Evolutionary conservation across 1,284 basidiomycete genomes (phyloP).

Genomic region (Boletus sp.): DNA sequence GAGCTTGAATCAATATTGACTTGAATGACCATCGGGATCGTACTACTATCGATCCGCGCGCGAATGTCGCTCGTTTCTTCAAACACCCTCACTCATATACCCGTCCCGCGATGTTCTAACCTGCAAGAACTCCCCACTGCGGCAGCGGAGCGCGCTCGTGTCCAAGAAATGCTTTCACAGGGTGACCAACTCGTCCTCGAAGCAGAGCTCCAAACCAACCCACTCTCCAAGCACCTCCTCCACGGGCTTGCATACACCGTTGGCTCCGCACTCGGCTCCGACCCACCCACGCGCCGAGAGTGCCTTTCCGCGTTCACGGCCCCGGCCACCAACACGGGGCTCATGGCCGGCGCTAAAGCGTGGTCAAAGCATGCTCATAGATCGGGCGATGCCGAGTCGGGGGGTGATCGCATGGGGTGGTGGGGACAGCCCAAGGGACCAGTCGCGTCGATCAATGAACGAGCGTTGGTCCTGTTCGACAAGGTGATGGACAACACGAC

Average conservation of each 20-base stretch:
- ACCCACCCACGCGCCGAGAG: slow-evolving; percentile 37
- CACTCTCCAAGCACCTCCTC: slow-evolving; percentile 44
- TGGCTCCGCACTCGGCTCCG: slow-evolving; percentile 55
- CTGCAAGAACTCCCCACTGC: slow-evolving; percentile 45
- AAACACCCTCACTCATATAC: slow-evolving; percentile 4
- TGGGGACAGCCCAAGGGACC: slow-evolving; percentile 57
- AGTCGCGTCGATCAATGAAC: slow-evolving; percentile 48
- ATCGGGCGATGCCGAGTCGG: slow-evolving; percentile 29
- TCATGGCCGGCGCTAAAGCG: slow-evolving; percentile 55
- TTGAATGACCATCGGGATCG: not conserved
- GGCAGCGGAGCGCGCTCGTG: slow-evolving; percentile 34
- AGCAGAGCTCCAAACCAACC: slow-evolving; percentile 18
- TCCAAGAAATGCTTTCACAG: slow-evolving; percentile 8
- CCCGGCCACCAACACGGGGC: slow-evolving; percentile 43
- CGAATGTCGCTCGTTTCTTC: not conserved
- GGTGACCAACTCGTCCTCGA: slow-evolving; percentile 6
- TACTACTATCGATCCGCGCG: not conserved
- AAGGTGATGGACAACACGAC: slow-evolving; percentile 47
- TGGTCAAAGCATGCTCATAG: slow-evolving; percentile 62
- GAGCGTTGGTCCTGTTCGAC: slow-evolving; percentile 48
- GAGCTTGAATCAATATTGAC: slow-evolving; percentile 15
- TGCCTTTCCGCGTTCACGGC: slow-evolving; percentile 50
- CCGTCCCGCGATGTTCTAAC: slow-evolving; percentile 39
- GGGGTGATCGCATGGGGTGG: slow-evolving; percentile 41
- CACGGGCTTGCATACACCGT: slow-evolving; percentile 53